phyloP scores from a whole-genome alignment of 106 monocot species.

The Dendrobium huoshanense region DNA sequence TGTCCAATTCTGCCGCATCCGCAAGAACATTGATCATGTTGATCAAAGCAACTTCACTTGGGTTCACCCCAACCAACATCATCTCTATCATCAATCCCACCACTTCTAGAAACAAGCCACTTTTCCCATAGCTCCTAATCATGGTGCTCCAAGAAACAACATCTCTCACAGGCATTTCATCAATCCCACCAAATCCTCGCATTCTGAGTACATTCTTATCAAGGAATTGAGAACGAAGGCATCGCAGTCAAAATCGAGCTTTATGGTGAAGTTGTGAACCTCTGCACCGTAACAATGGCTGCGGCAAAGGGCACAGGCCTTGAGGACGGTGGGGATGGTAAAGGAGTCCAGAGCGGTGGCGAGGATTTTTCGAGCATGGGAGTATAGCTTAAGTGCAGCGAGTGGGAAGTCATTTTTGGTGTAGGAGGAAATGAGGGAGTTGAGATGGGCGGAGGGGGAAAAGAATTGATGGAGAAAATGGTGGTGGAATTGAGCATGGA shows the following conservation, averaged over 20 bases:
- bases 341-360: constrained; percentile 22
- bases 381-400: constrained; percentile 30
- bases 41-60: constrained; percentile 35
- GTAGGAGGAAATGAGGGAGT: constrained; percentile 49
- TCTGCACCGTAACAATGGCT: constrained; percentile 14
- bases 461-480: not conserved
- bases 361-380: constrained; percentile 9
- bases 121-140: constrained; percentile 24
- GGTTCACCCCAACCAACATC: constrained; percentile 15
- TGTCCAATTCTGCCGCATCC: constrained; percentile 20
- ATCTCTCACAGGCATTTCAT: constrained; percentile 56
- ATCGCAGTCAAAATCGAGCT: constrained; percentile 33
- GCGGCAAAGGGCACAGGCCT: constrained; percentile 36
- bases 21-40: constrained; percentile 45
- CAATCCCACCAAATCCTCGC: constrained; percentile 21
- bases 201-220: constrained; percentile 56
- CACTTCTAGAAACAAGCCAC: constrained; percentile 13
- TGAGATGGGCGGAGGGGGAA: constrained; percentile 15
- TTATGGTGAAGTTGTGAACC: constrained; percentile 38
- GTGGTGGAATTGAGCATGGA: constrained; percentile 25
- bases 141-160: constrained; percentile 63
- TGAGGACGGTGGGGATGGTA: constrained; percentile 47
- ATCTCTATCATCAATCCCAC: constrained; percentile 29
- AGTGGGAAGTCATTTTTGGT: constrained; percentile 17
- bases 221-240: constrained; percentile 52